phyloP scores from a whole-genome alignment of 2,329 filamentous ascomycete genomes.

The Claviceps pusilla region DNA sequence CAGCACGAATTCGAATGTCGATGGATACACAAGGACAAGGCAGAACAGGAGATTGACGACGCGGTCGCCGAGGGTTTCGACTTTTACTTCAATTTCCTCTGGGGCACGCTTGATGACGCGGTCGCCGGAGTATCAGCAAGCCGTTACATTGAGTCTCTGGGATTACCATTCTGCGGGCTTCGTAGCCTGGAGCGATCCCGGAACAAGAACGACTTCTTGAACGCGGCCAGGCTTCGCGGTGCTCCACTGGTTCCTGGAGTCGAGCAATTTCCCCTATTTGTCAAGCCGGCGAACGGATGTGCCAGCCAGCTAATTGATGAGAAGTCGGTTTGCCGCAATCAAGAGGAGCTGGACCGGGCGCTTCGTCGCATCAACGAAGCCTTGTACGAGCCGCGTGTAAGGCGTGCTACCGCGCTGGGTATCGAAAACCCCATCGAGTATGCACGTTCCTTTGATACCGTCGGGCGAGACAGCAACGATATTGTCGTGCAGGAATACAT shows the following conservation, averaged over 20 bases:
- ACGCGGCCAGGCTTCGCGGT: neutral
- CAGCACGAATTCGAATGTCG: slow-evolving; percentile 1
- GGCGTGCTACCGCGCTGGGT: neutral
- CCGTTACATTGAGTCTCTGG: neutral
- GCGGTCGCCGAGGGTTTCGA: neutral
- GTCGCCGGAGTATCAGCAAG: neutral
- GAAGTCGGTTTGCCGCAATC: neutral
- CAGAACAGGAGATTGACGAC: neutral
- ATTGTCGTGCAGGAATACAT: slow-evolving; percentile 1
- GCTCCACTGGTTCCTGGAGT: neutral
- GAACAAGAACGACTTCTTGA: neutral
- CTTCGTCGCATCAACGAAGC: neutral
- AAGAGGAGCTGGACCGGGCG: neutral
- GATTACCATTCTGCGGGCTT: neutral
- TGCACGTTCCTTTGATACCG: neutral
- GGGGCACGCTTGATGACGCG: neutral
- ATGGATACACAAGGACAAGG: neutral
- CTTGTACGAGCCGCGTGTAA: neutral
- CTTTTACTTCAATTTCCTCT: slow-evolving; percentile 1
- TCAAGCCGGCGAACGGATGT: neutral
- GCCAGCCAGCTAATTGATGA: slow-evolving; percentile 1
- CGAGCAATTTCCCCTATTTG: neutral
- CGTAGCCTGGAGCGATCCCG: neutral
- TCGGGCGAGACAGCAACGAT: neutral
- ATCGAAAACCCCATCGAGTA: neutral